phyloP scores from a whole-genome alignment of 2,329 filamentous ascomycete genomes.

The Cryoendolithus antarcticus region DNA sequence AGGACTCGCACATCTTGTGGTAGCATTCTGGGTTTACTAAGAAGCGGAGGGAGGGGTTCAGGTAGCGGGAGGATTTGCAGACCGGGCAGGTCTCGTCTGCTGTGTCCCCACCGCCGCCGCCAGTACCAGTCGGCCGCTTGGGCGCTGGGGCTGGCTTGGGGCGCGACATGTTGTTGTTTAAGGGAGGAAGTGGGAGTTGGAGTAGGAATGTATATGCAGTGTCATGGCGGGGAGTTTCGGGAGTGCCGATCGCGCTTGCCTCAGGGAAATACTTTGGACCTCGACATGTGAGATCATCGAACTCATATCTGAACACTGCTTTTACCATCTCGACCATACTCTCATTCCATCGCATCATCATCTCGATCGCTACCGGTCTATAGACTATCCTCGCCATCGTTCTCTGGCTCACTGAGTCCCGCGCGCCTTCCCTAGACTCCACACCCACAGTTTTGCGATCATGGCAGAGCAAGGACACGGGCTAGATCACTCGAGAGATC shows the following conservation, averaged over 20 bases:
- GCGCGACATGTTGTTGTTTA: constrained; percentile 20
- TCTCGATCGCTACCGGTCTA: too few relatives aligned
- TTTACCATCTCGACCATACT: too few relatives aligned
- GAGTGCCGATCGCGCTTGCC: too few relatives aligned
- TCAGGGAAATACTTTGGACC: too few relatives aligned
- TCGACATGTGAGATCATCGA: too few relatives aligned
- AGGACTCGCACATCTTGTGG: constrained; percentile 96
- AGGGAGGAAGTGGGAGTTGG: constrained; percentile 11
- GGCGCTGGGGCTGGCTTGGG: constrained; percentile 15
- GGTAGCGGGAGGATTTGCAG: constrained; percentile 92
- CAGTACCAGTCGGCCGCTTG: constrained; percentile 10
- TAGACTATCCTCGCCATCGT: too few relatives aligned
- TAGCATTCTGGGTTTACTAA: constrained; percentile 98
- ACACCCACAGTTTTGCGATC: too few relatives aligned
- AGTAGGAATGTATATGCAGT: background rate
- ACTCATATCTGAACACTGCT: too few relatives aligned
- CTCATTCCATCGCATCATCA: too few relatives aligned
- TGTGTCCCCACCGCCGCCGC: constrained; percentile 5
- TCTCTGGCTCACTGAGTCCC: too few relatives aligned
- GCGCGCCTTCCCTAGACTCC: too few relatives aligned
- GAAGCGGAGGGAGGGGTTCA: constrained; percentile 88
- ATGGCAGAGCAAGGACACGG: constrained; percentile 12
- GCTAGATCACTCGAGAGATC: constrained; percentile 91
- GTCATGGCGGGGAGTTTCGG: too few relatives aligned
- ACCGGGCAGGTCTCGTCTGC: constrained; percentile 69